phyloP scores from a whole-genome alignment of 2,329 filamentous ascomycete genomes.

The Coniochaeta sp. region DNA sequence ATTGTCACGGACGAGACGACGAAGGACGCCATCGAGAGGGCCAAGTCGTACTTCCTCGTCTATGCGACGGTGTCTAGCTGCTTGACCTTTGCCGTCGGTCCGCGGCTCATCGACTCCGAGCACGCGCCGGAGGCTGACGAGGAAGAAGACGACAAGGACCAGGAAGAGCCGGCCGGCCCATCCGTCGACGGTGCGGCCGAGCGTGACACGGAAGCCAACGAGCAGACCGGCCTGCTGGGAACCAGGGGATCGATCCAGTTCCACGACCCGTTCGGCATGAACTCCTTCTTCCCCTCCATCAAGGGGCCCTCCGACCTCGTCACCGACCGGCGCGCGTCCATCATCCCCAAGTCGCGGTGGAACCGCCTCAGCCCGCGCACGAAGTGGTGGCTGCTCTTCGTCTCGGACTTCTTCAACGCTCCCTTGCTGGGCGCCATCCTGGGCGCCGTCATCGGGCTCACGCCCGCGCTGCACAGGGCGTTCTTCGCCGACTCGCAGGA shows the following conservation, averaged over 20 bases:
- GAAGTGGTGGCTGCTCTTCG: conserved; percentile 26
- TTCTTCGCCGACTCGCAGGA: conserved; percentile 53
- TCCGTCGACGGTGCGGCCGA: conserved; percentile 13
- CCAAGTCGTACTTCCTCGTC: conserved; percentile 59
- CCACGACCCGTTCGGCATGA: conserved; percentile 7
- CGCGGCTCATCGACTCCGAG: conserved; percentile 44
- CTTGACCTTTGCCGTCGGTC: conserved; percentile 57
- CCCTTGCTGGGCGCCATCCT: conserved; percentile 53
- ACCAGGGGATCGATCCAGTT: conserved; percentile 5
- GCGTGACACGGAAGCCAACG: conserved; percentile 22
- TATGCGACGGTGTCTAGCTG: conserved; percentile 57
- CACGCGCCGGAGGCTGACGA: conserved; percentile 24
- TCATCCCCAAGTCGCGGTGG: conserved; percentile 19
- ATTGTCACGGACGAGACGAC: conserved; percentile 32
- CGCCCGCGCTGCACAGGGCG: conserved; percentile 48
- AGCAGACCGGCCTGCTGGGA: conserved; percentile 42
- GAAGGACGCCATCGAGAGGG: conserved; percentile 44
- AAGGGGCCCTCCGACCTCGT: conserved; percentile 1
- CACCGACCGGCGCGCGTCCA: conserved; percentile 15
- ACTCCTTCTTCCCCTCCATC: conserved; percentile 22
- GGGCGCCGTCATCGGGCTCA: conserved; percentile 52
- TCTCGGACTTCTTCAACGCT: conserved; percentile 49
- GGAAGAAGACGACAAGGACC: conserved; percentile 1
- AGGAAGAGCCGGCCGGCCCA: conserved; percentile 15
- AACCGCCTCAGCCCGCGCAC: conserved; percentile 15